phyloP scores from a whole-genome alignment of 352 stramenopile genomes.

The Phytophthora idaei region DNA sequence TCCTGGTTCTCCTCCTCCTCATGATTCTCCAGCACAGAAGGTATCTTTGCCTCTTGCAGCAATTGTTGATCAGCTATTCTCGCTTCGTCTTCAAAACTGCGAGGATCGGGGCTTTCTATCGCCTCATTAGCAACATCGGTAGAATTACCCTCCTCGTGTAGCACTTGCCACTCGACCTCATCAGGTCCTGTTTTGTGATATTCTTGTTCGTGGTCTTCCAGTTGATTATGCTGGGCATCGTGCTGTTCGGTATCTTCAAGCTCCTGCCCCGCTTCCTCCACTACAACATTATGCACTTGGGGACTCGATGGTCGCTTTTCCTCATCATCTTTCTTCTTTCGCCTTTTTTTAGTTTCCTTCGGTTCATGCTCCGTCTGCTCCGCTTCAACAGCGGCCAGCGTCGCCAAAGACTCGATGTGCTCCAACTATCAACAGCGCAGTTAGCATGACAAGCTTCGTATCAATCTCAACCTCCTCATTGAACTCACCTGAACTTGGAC shows the following conservation, averaged over 20 bases:
- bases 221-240: not conserved
- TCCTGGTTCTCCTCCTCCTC: conserved; percentile 7
- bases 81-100: not conserved
- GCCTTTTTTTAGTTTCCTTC: not conserved
- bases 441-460: conserved; percentile 4
- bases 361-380: conserved; percentile 2
- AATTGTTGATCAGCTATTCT: not conserved
- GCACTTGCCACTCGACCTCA: not conserved
- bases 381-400: conserved; percentile 28
- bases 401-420: conserved; percentile 54
- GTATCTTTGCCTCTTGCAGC: not conserved
- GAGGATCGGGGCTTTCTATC: too few species aligned
- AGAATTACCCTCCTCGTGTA: not conserved
- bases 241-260: conserved; percentile 1
- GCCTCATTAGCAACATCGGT: not conserved
- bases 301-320: not conserved
- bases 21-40: not conserved
- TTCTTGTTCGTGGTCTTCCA: conserved; percentile 4
- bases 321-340: conserved; percentile 1
- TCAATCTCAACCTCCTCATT: not conserved
- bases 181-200: not conserved
- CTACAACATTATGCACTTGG: not conserved
- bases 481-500: conserved; percentile 57
- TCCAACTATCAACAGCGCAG: conserved; percentile 38
- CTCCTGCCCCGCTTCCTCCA: not conserved